These are phyloP conservation scores for Fusarium domesticum DNA, from an alignment of 2,329 filamentous ascomycete species.

Conservation along the genomic window DNA sequence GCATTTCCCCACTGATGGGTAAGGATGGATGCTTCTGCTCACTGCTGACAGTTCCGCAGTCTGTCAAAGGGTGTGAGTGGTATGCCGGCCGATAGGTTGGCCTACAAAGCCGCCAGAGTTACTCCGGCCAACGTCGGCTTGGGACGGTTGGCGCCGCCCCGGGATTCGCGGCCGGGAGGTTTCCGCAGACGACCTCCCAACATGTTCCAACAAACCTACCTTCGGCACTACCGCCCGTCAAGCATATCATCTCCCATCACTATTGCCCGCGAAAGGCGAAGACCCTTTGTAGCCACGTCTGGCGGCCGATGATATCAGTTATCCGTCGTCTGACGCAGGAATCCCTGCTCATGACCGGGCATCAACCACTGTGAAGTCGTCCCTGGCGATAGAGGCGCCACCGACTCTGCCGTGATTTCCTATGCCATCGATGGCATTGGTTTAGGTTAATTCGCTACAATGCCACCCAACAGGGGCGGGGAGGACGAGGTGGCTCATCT, in stretches of 20 bases:
- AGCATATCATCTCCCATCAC: no score
- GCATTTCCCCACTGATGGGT: slow-evolving; percentile 1
- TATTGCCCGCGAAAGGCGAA: no score
- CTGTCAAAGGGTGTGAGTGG: slow-evolving; percentile 16
- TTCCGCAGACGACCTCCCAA: slow-evolving; percentile 30
- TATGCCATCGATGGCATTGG: slow-evolving; percentile 23
- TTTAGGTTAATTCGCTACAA: neutral
- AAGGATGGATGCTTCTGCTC: slow-evolving; percentile 16
- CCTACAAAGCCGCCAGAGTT: slow-evolving; percentile 1
- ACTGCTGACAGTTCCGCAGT: slow-evolving; percentile 21
- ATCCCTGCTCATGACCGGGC: slow-evolving; percentile 24
- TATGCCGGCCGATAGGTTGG: slow-evolving; percentile 8
- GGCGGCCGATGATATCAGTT: slow-evolving; percentile 28
- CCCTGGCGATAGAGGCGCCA: neutral
- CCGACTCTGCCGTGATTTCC: slow-evolving; percentile 6
- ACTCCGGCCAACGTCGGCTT: slow-evolving; percentile 42
- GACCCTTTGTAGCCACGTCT: slow-evolving; percentile 7
- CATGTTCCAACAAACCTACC: slow-evolving; percentile 7
- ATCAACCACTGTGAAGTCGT: slow-evolving; percentile 1
- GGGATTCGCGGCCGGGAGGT: slow-evolving; percentile 26
- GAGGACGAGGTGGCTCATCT: neutral
- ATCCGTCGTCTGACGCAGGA: slow-evolving; percentile 24
- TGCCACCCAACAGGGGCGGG: neutral
- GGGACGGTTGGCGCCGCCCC: slow-evolving; percentile 36
- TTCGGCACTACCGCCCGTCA: slow-evolving; percentile 26